phyloP scores from a whole-genome alignment of 108 stramenopile species.

The Cyclostephanos invisitatus region DNA sequence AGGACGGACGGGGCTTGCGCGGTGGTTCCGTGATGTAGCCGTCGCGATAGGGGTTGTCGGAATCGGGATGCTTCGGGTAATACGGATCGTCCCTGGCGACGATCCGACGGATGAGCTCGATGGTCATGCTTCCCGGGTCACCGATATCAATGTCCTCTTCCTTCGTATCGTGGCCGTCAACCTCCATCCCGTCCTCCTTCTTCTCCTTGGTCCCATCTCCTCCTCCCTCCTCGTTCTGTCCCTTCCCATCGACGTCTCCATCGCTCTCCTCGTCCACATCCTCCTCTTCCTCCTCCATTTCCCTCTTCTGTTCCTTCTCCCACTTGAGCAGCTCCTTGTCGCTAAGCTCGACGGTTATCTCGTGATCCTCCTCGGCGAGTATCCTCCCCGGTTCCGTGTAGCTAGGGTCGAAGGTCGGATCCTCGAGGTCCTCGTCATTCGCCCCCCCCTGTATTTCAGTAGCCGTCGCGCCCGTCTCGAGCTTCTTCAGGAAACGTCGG shows the following conservation, averaged over 20 bases:
- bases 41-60: constrained; percentile 88
- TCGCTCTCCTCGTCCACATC: constrained; percentile 44
- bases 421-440: constrained; percentile 78
- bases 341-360: constrained; percentile 74
- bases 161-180: constrained; percentile 1
- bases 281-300: constrained; percentile 36
- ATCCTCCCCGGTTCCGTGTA: constrained; percentile 83
- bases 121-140: constrained; percentile 57
- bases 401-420: constrained; percentile 83
- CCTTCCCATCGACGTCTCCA: constrained; percentile 25
- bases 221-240: constrained; percentile 20
- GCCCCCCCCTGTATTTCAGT: not conserved
- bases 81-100: constrained; percentile 70
- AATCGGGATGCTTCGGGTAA: constrained; percentile 70
- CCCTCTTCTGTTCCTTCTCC: constrained; percentile 80
- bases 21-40: constrained; percentile 87
- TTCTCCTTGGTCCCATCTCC: constrained; percentile 26
- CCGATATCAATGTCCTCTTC: constrained; percentile 54
- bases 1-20: constrained; percentile 84
- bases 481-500: constrained; percentile 85
- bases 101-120: constrained; percentile 60
- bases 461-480: constrained; percentile 60
- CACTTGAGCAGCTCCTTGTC: constrained; percentile 82
- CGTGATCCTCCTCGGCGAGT: constrained; percentile 86
- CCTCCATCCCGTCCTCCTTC: constrained; percentile 23